Evolutionary conservation across 2,329 filamentous ascomycete species (phyloP).

Genomic region (Arthrinium phaeospermum): DNA sequence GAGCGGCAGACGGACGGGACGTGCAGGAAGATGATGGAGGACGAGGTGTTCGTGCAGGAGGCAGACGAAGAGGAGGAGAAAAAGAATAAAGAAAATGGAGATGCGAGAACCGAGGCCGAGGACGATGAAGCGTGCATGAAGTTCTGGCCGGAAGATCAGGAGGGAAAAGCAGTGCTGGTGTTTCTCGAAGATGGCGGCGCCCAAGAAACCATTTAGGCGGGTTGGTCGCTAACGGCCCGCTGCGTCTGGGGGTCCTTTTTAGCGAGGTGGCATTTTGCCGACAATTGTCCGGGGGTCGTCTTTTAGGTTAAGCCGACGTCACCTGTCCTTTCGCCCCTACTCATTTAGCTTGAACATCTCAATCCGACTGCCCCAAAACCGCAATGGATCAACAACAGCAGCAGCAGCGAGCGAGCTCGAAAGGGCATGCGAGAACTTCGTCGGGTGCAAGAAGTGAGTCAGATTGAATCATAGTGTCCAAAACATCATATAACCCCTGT

Average conservation of each 20-base stretch:
- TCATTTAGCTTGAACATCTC: conserved; percentile 1
- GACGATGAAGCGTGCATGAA: not conserved
- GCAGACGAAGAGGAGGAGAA: not conserved
- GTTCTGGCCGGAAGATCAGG: conserved; percentile 1
- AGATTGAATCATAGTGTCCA: not conserved
- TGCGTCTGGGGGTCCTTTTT: not conserved
- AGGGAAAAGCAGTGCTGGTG: not conserved
- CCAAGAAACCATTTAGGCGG: not conserved
- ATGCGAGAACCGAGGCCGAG: not conserved
- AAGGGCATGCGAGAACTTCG: not conserved
- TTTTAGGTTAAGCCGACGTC: conserved; percentile 13
- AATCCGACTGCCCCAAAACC: not conserved
- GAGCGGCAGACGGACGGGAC: not conserved
- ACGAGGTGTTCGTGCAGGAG: conserved; percentile 8
- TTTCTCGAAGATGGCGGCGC: not conserved
- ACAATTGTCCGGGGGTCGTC: not conserved
- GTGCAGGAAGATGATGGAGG: not conserved
- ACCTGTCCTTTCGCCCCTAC: not conserved
- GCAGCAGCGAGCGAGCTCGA: not conserved
- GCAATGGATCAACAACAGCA: conserved; percentile 16
- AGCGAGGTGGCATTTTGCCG: conserved; percentile 8
- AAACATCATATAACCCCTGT: too few relatives aligned
- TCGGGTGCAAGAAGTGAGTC: conserved; percentile 2
- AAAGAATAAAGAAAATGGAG: too few relatives aligned
- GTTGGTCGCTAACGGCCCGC: not conserved